Evolutionary conservation across 1,139 yeast species (phyloP), one percentile per base, ranked within the genome.

Genomic region (Diutina catenulata): DNA sequence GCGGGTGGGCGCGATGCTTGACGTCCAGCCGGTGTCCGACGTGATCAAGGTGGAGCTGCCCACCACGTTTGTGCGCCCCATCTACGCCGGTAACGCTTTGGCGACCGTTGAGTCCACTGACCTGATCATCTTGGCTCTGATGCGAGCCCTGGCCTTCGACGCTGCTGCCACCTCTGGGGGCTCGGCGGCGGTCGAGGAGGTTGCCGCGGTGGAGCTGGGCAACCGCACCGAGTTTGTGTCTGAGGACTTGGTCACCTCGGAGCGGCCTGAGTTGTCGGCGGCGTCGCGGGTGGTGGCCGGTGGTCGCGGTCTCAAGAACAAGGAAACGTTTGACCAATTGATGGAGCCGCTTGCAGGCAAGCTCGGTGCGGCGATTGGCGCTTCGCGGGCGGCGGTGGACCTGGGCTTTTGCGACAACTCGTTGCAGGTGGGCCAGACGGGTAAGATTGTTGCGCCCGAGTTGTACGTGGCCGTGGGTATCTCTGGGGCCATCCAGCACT

Each of bases 391-490:
- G 14, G 97, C 97, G 15, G 98, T 91, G 22, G 98, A 91, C 58
- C 73, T 94, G 36, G 97, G 96, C 0, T 87, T 75, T 57, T 88
- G 95, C 53, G 97, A 91, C 56, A 91, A 91, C 62, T 87, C 97
- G n/a, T 71, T 91, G 48, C 98, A 91, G 63, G 91, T 91, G 43
- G 98, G 98, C 40, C 98, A 91, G 64, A 91, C 98, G 10, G 98
- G 98, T 52, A 91, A 91, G 57, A 88, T 88, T 40, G 94, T 91
- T 38, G 97, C 98, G 3, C 98, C 98, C 14, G 95, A 88, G 32
- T 71, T 88, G 49, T 91, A 91, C 57, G 60, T 91, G 41, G 97
- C 96, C 3, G 78, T 88, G 33, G 98, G 98, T 46, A 76, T 91
- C 42, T 83, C 95, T 22, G 98, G 98, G 44, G 98, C 98, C 33